Evolutionary conservation across 202 grass and related monocot species (phyloP).

Genomic region (Dendrocalamus latiflorus): DNA sequence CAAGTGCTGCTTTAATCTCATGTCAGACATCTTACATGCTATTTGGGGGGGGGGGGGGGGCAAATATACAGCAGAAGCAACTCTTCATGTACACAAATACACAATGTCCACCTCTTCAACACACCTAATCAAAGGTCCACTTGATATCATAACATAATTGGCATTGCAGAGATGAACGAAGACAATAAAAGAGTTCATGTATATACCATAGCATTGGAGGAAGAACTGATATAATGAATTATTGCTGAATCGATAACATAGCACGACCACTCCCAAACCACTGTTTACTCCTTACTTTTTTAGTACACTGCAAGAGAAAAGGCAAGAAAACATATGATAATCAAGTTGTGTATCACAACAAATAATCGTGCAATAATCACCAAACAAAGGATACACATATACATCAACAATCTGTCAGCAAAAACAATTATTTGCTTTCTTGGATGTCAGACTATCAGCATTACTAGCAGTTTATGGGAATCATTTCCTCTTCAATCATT

Average conservation of each 20-base stretch:
- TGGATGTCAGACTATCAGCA: not conserved
- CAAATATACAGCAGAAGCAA: conserved; percentile 22
- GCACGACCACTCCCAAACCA: not conserved
- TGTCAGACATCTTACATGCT: not conserved
- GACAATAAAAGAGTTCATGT: not conserved
- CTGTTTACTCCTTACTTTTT: conserved; percentile 26
- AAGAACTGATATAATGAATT: not conserved
- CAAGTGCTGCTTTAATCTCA: not conserved
- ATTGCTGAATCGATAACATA: not conserved
- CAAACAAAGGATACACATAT: not conserved
- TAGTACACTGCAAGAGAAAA: conserved; percentile 26
- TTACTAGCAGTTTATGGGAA: not conserved
- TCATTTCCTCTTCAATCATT: not conserved
- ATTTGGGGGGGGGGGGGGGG: not conserved
- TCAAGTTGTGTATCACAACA: not conserved
- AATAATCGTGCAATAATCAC: not conserved
- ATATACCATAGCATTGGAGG: not conserved
- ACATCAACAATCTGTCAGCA: not conserved
- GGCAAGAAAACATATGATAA: not conserved
- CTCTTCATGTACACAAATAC: not conserved
- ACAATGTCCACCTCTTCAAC: not conserved
- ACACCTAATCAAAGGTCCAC: not conserved
- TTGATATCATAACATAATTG: conserved; percentile 1
- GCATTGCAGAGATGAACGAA: not conserved
- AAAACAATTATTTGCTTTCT: not conserved